A percentile compares a stretch with the other conserved stretches of the same genome.
Conservation (phyloP, 2,329 filamentous ascomycete genomes). For the Aspergillus sojae region DNA sequence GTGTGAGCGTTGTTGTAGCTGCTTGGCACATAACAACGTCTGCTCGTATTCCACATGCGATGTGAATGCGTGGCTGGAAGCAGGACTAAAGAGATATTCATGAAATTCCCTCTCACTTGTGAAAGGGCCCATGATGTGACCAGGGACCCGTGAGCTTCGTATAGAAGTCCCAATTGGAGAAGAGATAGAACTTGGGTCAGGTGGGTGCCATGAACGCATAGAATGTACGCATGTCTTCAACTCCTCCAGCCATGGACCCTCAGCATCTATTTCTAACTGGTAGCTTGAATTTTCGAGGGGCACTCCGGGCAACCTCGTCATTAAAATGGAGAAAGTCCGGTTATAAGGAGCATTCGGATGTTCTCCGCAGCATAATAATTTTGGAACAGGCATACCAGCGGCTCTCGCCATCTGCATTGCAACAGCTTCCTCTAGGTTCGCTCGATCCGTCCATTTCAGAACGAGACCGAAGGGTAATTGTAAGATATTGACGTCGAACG, state of each 20-base stretch:
- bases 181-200: slow-evolving; percentile 28
- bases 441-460: slow-evolving; percentile 43
- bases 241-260: slow-evolving; percentile 38
- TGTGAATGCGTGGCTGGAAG: slow-evolving; percentile 23
- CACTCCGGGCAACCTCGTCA: slow-evolving; percentile 44
- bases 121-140: slow-evolving; percentile 37
- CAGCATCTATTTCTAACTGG: slow-evolving; percentile 28
- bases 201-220: slow-evolving; percentile 41
- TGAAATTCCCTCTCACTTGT: slow-evolving; percentile 29
- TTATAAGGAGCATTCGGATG: slow-evolving; percentile 26
- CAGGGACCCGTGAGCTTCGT: slow-evolving; percentile 35
- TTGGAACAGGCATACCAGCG: slow-evolving; percentile 40
- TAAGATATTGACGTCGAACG: slow-evolving; percentile 30
- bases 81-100: slow-evolving; percentile 30
- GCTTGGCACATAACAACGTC: neutral
- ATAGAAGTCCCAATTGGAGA: slow-evolving; percentile 35
- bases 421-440: slow-evolving; percentile 38
- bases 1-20: neutral
- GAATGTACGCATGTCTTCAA: slow-evolving; percentile 35
- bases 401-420: slow-evolving; percentile 38
- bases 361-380: slow-evolving; percentile 37
- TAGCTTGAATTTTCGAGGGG: slow-evolving; percentile 33
- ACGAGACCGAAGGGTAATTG: slow-evolving; percentile 44
- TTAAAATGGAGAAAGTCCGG: slow-evolving; percentile 40
- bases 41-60: neutral